Conservation (phyloP, 2,329 filamentous ascomycete genomes). For the Trichocomaceae sp. region DNA sequence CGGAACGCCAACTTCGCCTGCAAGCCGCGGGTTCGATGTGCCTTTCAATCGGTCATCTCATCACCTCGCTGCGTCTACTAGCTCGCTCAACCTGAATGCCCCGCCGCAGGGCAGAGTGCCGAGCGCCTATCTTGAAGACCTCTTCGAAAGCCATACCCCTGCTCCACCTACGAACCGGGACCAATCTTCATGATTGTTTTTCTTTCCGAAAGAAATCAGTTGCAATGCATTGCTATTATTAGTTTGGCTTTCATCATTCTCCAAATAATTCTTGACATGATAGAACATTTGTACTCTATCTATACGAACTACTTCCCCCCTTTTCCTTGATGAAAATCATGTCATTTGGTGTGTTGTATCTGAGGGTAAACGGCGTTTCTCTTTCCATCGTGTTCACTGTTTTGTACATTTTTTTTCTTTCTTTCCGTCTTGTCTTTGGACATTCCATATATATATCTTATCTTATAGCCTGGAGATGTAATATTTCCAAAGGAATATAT, state of each 20-base stretch:
- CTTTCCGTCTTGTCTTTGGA: neutral
- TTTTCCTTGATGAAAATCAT: conserved; percentile 3
- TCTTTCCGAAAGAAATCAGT: neutral
- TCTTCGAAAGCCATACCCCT: conserved; percentile 65
- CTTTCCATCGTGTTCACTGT: neutral
- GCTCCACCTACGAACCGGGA: conserved; percentile 6
- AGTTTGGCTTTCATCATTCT: neutral
- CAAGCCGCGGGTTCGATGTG: conserved; percentile 35
- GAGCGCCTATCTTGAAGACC: conserved; percentile 81
- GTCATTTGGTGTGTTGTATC: conserved; percentile 3
- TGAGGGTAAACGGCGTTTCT: conserved; percentile 1
- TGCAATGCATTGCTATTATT: neutral
- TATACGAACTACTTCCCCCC: neutral
- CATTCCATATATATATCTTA: neutral
- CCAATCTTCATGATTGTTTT: neutral
- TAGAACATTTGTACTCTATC: neutral
- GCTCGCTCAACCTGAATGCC: conserved; percentile 58
- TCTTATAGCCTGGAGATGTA: conserved; percentile 4
- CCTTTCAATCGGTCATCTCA: conserved; percentile 26
- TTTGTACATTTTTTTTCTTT: neutral
- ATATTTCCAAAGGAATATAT: neutral
- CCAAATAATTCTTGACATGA: neutral
- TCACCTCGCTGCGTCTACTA: conserved; percentile 38
- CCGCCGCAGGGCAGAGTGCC: conserved; percentile 67
- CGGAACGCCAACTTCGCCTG: conserved; percentile 55